Conservation (phyloP, 2,329 filamentous ascomycete genomes). For the Xylaria arbuscula region DNA sequence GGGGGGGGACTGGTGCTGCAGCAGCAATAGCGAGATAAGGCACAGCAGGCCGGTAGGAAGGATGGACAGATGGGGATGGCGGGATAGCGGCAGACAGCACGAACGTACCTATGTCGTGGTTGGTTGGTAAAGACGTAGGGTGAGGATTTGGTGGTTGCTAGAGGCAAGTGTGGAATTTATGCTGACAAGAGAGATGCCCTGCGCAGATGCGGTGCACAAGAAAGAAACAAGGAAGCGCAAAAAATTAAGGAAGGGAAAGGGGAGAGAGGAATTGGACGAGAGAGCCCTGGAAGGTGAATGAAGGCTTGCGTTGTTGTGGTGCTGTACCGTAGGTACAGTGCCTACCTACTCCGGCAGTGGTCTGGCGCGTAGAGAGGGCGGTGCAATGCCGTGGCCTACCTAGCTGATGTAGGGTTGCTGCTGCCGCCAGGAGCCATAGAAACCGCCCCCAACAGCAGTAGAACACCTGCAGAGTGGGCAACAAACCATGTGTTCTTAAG, state of each 20-base stretch:
- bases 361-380: conserved; percentile 19
- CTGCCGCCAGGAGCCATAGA: conserved; percentile 12
- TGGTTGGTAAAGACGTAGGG: conserved; percentile 25
- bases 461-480: neutral
- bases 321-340: conserved; percentile 15
- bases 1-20: conserved; percentile 32
- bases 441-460: neutral
- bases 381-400: conserved; percentile 16
- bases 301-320: conserved; percentile 44
- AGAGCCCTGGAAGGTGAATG: conserved; percentile 31
- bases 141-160: conserved; percentile 23
- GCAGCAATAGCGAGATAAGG: conserved; percentile 21
- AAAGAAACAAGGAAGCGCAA: conserved; percentile 41
- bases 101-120: conserved; percentile 23
- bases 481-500: neutral
- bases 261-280: conserved; percentile 32
- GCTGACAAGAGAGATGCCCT: conserved; percentile 40
- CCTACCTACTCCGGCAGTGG: conserved; percentile 16
- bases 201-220: conserved; percentile 45
- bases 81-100: neutral
- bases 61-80: neutral
- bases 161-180: conserved; percentile 12
- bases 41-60: conserved; percentile 4
- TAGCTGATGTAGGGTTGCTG: neutral
- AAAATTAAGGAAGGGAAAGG: conserved; percentile 39